Conservation (phyloP, 768 basidiomycete species). For the Fistulinella prunicolor region DNA sequence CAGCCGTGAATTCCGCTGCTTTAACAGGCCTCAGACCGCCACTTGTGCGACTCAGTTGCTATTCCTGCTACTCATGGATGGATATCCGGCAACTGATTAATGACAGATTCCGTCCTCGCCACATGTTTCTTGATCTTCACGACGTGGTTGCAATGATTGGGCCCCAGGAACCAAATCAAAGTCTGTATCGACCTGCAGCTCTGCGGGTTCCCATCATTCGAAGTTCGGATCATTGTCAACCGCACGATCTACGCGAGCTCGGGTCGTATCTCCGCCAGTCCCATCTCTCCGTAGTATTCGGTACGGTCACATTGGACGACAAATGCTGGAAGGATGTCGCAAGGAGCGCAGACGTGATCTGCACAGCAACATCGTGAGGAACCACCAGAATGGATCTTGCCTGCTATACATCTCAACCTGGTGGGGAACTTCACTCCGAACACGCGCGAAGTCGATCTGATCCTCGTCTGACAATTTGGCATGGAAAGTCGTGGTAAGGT, state of each 20-base stretch:
- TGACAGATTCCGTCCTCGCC: slow-evolving; percentile 65
- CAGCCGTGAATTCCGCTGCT: slow-evolving; percentile 71
- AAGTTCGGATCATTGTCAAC: slow-evolving; percentile 57
- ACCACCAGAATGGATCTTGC: slow-evolving; percentile 48
- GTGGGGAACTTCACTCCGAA: slow-evolving; percentile 79
- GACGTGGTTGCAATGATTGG: slow-evolving; percentile 61
- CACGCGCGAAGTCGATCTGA: slow-evolving; percentile 74
- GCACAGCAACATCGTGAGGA: slow-evolving; percentile 67
- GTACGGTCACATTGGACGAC: slow-evolving; percentile 9
- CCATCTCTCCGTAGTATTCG: slow-evolving; percentile 26
- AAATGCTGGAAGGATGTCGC: slow-evolving; percentile 11
- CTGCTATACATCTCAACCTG: slow-evolving; percentile 67
- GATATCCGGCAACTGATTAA: background rate
- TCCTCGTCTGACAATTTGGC: slow-evolving; percentile 58
- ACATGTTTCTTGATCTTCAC: slow-evolving; percentile 48
- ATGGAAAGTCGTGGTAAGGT: slow-evolving; percentile 60
- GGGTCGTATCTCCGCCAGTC: slow-evolving; percentile 23
- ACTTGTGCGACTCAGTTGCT: slow-evolving; percentile 48
- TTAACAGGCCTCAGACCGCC: slow-evolving; percentile 83
- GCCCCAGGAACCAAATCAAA: slow-evolving; percentile 68
- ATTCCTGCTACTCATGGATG: background rate
- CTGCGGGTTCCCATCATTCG: slow-evolving; percentile 52
- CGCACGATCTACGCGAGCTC: slow-evolving; percentile 46
- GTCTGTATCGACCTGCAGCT: slow-evolving; percentile 64
- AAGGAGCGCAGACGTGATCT: slow-evolving; percentile 46